These are phyloP conservation scores for Ceratocystis eucalypticola DNA, from an alignment of 2,329 filamentous ascomycete species.

Conservation along the genomic window DNA sequence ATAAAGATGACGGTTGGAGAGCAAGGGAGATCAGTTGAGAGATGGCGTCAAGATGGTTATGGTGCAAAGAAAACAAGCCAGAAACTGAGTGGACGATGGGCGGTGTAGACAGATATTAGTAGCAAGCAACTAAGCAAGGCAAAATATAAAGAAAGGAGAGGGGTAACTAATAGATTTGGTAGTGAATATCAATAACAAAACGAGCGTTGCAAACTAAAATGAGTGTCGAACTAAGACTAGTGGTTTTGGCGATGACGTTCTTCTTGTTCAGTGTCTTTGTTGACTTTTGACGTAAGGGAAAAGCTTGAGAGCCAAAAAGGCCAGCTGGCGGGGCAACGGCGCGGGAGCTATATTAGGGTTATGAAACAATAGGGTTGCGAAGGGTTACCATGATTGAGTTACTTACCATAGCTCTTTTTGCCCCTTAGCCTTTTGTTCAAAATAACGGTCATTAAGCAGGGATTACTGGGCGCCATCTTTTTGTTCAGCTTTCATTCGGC, in stretches of 20 bases:
- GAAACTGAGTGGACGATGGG: not conserved
- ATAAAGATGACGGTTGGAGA: not conserved
- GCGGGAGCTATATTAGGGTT: not conserved
- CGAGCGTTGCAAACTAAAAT: no score
- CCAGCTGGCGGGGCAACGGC: conserved; percentile 7
- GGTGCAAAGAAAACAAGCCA: not conserved
- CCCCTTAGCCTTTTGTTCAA: no score
- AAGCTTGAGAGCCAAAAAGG: not conserved
- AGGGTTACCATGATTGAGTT: not conserved
- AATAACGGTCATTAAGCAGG: not conserved
- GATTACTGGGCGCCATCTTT: not conserved
- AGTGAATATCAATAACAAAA: not conserved
- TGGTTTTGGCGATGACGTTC: no score
- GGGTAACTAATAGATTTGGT: not conserved
- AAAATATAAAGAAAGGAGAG: not conserved
- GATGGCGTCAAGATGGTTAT: not conserved
- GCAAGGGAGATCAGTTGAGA: not conserved
- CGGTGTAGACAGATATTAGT: not conserved
- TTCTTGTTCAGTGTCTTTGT: not conserved
- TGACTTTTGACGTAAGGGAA: not conserved
- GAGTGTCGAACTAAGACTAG: no score
- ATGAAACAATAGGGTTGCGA: not conserved
- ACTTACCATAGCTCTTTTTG: not conserved
- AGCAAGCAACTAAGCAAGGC: not conserved
- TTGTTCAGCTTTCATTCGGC: conserved; percentile 6